These are phyloP conservation scores for Datisca glomerata DNA, from an alignment of 306 rosid genomes.

Conservation along the genomic window DNA sequence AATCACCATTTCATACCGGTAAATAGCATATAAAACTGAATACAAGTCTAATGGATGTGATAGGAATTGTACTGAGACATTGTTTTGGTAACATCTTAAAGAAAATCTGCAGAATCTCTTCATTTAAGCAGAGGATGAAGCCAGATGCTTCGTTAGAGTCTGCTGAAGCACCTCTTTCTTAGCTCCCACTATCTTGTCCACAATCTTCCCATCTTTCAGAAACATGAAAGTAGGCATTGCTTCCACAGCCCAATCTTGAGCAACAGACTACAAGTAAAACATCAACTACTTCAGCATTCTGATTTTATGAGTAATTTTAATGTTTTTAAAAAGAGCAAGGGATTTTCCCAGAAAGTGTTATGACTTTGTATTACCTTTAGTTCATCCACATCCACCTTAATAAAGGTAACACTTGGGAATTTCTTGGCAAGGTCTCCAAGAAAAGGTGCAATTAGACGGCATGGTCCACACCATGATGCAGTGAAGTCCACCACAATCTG, in stretches of 20 bases:
- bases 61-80: too few relatives aligned
- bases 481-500: constrained; percentile 81
- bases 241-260: constrained; percentile 91
- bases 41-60: too few relatives aligned
- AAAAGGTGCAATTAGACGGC: constrained; percentile 75
- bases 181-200: constrained; percentile 82
- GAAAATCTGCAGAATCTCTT: not conserved
- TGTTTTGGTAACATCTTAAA: too few relatives aligned
- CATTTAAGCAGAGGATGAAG: constrained; percentile 31
- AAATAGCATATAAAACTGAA: too few relatives aligned
- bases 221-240: constrained; percentile 95
- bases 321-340: not conserved
- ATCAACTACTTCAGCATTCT: too few relatives aligned
- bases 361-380: constrained; percentile 49
- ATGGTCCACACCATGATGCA: constrained; percentile 98
- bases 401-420: constrained; percentile 37
- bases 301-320: too few relatives aligned
- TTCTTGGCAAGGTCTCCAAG: constrained; percentile 66
- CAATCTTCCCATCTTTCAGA: constrained; percentile 65
- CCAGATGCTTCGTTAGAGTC: constrained; percentile 40
- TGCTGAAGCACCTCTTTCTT: constrained; percentile 73
- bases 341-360: not conserved
- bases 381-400: constrained; percentile 88
- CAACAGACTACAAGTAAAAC: constrained; percentile 44
- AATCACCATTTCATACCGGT: too few relatives aligned